These are phyloP conservation scores for Starmerella scarabaei DNA, from an alignment of 805 yeast species.

Conservation along the genomic window DNA sequence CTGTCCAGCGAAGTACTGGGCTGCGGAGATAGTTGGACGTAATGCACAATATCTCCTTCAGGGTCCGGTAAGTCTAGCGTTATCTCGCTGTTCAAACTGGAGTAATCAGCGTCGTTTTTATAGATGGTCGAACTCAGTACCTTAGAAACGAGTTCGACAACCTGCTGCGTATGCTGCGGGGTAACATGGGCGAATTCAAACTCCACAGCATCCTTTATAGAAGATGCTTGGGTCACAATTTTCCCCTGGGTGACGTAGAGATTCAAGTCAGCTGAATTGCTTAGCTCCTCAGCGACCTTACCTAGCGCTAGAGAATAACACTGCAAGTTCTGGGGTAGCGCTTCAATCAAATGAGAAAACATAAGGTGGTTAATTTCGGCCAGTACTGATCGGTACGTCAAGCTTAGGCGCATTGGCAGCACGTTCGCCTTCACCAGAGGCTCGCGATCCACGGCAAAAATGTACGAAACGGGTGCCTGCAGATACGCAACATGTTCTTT, in stretches of 20 bases:
- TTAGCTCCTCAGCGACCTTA: conserved; percentile 2
- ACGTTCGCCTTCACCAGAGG: conserved; percentile 14
- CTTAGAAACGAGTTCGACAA: not conserved
- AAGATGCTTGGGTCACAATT: not conserved
- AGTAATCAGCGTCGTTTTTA: conserved; percentile 1
- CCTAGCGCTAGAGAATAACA: conserved; percentile 26
- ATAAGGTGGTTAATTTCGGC: conserved; percentile 19
- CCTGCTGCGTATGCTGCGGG: conserved; percentile 10
- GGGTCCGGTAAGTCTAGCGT: conserved; percentile 53
- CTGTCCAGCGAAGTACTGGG: conserved; percentile 1
- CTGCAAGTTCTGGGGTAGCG: conserved; percentile 23
- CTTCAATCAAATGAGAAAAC: conserved; percentile 10
- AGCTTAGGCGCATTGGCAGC: conserved; percentile 17
- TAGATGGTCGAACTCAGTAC: not conserved
- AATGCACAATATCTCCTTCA: conserved; percentile 44
- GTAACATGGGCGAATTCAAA: conserved; percentile 12
- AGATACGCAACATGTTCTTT: conserved; percentile 40
- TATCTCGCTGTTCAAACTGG: conserved; percentile 23
- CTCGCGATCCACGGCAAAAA: conserved; percentile 32
- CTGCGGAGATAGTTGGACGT: conserved; percentile 34
- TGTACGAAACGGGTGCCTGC: conserved; percentile 57
- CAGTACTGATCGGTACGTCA: conserved; percentile 13
- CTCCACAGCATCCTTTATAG: not conserved
- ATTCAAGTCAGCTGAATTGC: conserved; percentile 3
- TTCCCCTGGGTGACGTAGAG: conserved; percentile 2